These are phyloP conservation scores for Metahyphopichia silvanorum DNA, from an alignment of 805 yeast genomes.

Conservation along the genomic window DNA sequence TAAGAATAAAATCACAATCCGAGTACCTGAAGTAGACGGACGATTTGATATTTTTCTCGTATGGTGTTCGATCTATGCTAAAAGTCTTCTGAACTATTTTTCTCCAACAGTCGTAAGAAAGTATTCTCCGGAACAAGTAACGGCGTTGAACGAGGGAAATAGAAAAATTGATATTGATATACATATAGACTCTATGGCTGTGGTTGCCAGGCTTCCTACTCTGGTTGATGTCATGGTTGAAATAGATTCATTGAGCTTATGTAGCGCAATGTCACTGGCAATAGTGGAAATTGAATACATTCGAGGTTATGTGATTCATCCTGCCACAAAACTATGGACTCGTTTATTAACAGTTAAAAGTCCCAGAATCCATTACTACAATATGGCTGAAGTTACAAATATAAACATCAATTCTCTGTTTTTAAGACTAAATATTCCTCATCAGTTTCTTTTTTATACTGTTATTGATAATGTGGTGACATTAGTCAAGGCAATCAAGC, in stretches of 20 bases:
- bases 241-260: constrained; percentile 27
- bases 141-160: constrained; percentile 13
- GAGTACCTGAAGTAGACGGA: constrained; percentile 35
- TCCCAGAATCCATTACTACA: constrained; percentile 11
- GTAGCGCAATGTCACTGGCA: constrained; percentile 24
- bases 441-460: constrained; percentile 68
- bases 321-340: constrained; percentile 43
- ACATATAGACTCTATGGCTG: constrained; percentile 28
- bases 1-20: constrained; percentile 21
- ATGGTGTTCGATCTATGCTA: constrained; percentile 41
- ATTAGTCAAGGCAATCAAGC: constrained; percentile 61
- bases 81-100: constrained; percentile 27
- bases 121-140: constrained; percentile 23
- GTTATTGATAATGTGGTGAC: constrained; percentile 79
- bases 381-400: constrained; percentile 8
- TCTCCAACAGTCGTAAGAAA: constrained; percentile 28
- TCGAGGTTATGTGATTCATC: constrained; percentile 49
- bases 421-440: constrained; percentile 61
- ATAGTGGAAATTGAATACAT: constrained; percentile 28
- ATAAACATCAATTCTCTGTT: constrained; percentile 26
- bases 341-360: constrained; percentile 29
- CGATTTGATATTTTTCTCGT: constrained; percentile 37
- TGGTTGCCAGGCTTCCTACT: constrained; percentile 44
- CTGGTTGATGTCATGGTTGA: constrained; percentile 47
- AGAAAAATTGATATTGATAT: constrained; percentile 29